Conservation (phyloP, 2,329 filamentous ascomycete genomes). For the Microsporum canis region DNA sequence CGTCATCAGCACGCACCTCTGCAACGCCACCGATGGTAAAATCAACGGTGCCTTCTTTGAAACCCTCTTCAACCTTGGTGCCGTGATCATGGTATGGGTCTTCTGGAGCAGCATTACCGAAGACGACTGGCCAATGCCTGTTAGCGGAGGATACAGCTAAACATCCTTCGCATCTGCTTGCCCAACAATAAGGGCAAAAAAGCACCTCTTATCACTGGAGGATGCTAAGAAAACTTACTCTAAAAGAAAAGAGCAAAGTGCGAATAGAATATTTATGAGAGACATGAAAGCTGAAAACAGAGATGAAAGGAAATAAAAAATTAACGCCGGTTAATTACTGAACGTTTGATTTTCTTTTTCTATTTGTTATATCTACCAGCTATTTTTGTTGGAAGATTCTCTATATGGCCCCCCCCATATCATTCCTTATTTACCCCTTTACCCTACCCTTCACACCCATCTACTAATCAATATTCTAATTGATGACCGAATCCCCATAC, state of each 20-base stretch:
- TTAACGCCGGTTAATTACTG: not conserved
- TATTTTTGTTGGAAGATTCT: not conserved
- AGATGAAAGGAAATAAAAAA: not conserved
- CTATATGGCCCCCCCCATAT: not conserved
- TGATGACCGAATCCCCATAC: not conserved
- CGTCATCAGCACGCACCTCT: slow-evolving; percentile 81
- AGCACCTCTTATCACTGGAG: no score
- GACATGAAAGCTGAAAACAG: not conserved
- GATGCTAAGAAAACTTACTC: not conserved
- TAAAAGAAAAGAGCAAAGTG: not conserved
- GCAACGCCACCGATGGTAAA: slow-evolving; percentile 66
- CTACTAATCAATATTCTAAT: not conserved
- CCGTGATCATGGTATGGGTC: slow-evolving; percentile 74
- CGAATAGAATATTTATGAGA: not conserved
- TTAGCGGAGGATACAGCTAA: slow-evolving; percentile 24
- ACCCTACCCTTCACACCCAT: not conserved
- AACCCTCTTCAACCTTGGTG: slow-evolving; percentile 77
- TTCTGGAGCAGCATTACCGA: slow-evolving; percentile 99
- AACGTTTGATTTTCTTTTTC: not conserved
- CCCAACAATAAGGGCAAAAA: not conserved
- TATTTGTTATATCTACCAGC: not conserved
- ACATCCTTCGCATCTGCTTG: not conserved
- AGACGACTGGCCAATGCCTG: slow-evolving; percentile 77
- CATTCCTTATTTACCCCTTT: not conserved
- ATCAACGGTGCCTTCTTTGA: slow-evolving; percentile 92